Evolutionary conservation across 78 protist genomes (phyloP).

Genomic region (Ministeria vibrans): DNA sequence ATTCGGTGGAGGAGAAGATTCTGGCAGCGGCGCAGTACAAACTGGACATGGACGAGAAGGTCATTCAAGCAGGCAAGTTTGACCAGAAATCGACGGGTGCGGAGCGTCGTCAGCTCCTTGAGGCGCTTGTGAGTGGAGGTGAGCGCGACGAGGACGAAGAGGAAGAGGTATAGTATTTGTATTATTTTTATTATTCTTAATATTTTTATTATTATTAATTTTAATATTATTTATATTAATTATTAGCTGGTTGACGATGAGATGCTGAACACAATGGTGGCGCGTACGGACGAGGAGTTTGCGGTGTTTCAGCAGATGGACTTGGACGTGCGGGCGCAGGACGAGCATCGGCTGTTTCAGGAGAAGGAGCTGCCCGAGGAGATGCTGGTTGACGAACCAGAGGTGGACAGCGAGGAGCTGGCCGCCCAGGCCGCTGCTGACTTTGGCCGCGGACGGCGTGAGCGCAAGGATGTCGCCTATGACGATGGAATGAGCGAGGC

Average conservation of each 20-base stretch:
- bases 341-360: neutral
- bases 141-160: neutral
- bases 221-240: too few relatives aligned
- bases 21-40: conserved; percentile 78
- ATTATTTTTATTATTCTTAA: too few relatives aligned
- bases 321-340: neutral
- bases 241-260: neutral
- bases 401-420: neutral
- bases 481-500: conserved; percentile 14
- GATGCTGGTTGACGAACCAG: neutral
- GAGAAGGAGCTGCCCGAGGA: neutral
- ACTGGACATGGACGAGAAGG: conserved; percentile 75
- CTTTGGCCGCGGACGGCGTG: conserved; percentile 23
- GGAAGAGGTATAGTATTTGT: too few relatives aligned
- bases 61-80: conserved; percentile 80
- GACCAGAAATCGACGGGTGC: conserved; percentile 48
- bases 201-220: too few relatives aligned
- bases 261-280: conserved; percentile 14
- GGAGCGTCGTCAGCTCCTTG: conserved; percentile 43
- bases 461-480: conserved; percentile 7
- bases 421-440: neutral
- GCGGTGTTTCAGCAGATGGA: neutral
- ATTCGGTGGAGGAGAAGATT: conserved; percentile 77
- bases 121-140: neutral
- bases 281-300: conserved; percentile 15